Percentiles rank a stretch among this genome's conserved stretches.
Evolutionary conservation across 306 rosid species (phyloP).

Genomic region (Cucurbita maxima): DNA sequence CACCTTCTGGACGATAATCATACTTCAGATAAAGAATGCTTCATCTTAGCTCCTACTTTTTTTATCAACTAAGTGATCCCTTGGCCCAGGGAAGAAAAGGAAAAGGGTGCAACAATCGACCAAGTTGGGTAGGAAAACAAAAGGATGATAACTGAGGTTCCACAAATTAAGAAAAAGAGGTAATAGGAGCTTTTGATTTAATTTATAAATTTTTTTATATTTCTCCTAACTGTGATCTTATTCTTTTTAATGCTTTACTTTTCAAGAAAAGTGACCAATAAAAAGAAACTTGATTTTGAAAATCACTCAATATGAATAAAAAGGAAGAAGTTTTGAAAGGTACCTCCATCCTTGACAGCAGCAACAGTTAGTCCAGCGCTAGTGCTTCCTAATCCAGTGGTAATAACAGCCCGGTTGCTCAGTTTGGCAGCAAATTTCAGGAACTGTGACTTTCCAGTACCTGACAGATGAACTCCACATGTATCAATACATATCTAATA

Average conservation of each 20-base stretch:
- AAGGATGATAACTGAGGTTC: background rate
- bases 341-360: constrained; percentile 96
- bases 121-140: background rate
- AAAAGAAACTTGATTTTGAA: background rate
- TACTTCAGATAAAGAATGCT: background rate
- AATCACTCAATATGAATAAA: background rate
- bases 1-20: background rate
- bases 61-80: background rate
- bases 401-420: constrained; percentile 89
- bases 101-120: background rate
- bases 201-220: background rate
- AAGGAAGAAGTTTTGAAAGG: background rate
- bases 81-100: background rate
- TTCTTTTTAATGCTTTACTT: background rate
- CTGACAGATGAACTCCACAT: constrained; percentile 19
- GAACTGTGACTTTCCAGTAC: constrained; percentile 94
- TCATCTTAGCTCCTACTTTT: background rate
- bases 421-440: constrained; percentile 84
- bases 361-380: constrained; percentile 94
- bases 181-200: background rate
- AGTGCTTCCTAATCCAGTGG: constrained; percentile 96
- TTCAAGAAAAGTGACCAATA: background rate
- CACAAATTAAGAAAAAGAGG: background rate
- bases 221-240: background rate
- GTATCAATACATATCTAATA: background rate